Percentiles rank a stretch among this genome's conserved stretches.
Conservation (phyloP, 257 asterid genomes). For the Solanum chiquidenum region DNA sequence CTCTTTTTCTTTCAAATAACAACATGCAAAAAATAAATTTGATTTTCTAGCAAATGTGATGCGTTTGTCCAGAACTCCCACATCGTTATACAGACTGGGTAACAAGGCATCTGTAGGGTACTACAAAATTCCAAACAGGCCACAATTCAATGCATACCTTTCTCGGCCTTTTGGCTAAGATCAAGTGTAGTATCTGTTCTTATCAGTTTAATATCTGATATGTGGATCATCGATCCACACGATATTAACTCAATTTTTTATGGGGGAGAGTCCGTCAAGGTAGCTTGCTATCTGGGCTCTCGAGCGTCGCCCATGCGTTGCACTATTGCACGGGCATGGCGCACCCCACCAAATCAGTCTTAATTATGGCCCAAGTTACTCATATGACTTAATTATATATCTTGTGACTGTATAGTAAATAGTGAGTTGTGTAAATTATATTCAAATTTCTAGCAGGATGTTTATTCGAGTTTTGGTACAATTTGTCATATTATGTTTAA, state of each 20-base stretch:
- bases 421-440: too few species aligned
- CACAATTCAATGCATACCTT: conserved; percentile 18
- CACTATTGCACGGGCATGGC: not conserved
- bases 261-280: not conserved
- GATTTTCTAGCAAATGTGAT: not conserved
- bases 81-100: not conserved
- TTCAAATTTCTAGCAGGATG: too few species aligned
- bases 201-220: conserved; percentile 34
- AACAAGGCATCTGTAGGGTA: not conserved
- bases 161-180: conserved; percentile 78
- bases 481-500: too few species aligned
- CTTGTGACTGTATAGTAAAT: too few species aligned
- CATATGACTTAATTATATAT: too few species aligned
- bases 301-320: not conserved
- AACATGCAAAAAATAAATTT: not conserved
- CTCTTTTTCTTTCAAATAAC: not conserved
- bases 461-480: too few species aligned
- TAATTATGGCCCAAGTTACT: not conserved
- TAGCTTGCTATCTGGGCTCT: not conserved
- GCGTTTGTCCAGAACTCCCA: not conserved
- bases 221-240: not conserved
- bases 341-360: not conserved
- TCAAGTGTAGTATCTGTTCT: conserved; percentile 79
- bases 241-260: not conserved
- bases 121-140: not conserved